phyloP scores from a whole-genome alignment of 2,329 filamentous ascomycete genomes.

The Fusarium hainanense region DNA sequence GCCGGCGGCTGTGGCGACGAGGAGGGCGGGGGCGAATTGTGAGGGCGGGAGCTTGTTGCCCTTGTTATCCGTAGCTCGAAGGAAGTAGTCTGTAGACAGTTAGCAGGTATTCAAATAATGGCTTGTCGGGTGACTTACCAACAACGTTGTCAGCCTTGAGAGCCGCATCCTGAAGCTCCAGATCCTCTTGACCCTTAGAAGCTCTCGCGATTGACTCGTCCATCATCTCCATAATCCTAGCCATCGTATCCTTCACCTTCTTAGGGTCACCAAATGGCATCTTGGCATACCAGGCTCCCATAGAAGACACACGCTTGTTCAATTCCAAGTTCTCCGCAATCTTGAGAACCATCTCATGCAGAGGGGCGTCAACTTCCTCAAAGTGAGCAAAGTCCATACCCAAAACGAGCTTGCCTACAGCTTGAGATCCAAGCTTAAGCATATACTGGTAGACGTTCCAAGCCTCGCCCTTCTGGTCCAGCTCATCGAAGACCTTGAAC shows the following conservation, averaged over 20 bases:
- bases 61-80: constrained; percentile 64
- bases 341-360: constrained; percentile 62
- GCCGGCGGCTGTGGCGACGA: constrained; percentile 66
- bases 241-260: constrained; percentile 51
- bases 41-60: constrained; percentile 62
- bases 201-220: constrained; percentile 52
- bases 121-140: not conserved
- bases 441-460: constrained; percentile 63
- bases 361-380: constrained; percentile 54
- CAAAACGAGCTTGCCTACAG: constrained; percentile 57
- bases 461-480: constrained; percentile 60
- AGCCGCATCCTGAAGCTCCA: constrained; percentile 61
- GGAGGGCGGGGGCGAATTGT: constrained; percentile 48
- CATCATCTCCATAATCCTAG: constrained; percentile 52
- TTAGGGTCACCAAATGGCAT: constrained; percentile 69
- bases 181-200: constrained; percentile 50
- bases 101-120: not conserved
- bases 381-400: constrained; percentile 61
- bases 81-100: constrained; percentile 57
- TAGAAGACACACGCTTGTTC: constrained; percentile 67
- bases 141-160: constrained; percentile 58
- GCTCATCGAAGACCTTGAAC: constrained; percentile 62
- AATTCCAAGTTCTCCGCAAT: constrained; percentile 64
- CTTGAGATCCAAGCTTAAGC: constrained; percentile 60
- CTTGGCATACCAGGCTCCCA: constrained; percentile 65